Conservation (phyloP, 106 monocot genomes). For the Dioscorea zingiberensis region DNA sequence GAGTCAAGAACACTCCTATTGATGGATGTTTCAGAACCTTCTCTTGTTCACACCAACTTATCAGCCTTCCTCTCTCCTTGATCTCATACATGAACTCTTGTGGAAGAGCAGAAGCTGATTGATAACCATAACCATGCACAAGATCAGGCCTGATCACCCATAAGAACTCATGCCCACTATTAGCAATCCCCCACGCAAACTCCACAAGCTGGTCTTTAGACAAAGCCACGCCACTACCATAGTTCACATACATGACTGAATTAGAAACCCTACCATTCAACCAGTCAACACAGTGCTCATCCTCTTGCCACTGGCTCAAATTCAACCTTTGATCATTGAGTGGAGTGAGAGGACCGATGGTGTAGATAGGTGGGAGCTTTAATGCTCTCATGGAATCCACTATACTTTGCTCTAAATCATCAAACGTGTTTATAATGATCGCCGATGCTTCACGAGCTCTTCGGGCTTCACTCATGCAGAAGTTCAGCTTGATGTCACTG, state of each 20-base stretch:
- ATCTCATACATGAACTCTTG: slow-evolving; percentile 25
- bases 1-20: slow-evolving; percentile 41
- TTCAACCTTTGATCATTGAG: neutral
- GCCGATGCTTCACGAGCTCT: slow-evolving; percentile 24
- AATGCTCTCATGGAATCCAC: slow-evolving; percentile 16
- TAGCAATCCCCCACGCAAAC: slow-evolving; percentile 51
- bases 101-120: slow-evolving; percentile 18
- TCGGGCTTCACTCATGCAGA: slow-evolving; percentile 16
- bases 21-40: slow-evolving; percentile 28
- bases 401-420: slow-evolving; percentile 29
- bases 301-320: slow-evolving; percentile 34
- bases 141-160: slow-evolving; percentile 42
- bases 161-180: slow-evolving; percentile 29
- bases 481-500: too few species aligned
- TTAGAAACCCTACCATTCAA: slow-evolving; percentile 18
- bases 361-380: slow-evolving; percentile 29
- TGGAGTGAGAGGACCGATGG: slow-evolving; percentile 29
- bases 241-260: slow-evolving; percentile 37
- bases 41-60: slow-evolving; percentile 50
- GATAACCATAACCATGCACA: slow-evolving; percentile 10
- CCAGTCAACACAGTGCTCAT: slow-evolving; percentile 28
- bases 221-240: slow-evolving; percentile 37
- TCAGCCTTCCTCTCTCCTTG: slow-evolving; percentile 15
- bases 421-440: slow-evolving; percentile 52
- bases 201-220: slow-evolving; percentile 29